Evolutionary conservation across 768 basidiomycete genomes (phyloP), one percentile per base, ranked within the genome.

Genomic region (Mycena albidolilacea): DNA sequence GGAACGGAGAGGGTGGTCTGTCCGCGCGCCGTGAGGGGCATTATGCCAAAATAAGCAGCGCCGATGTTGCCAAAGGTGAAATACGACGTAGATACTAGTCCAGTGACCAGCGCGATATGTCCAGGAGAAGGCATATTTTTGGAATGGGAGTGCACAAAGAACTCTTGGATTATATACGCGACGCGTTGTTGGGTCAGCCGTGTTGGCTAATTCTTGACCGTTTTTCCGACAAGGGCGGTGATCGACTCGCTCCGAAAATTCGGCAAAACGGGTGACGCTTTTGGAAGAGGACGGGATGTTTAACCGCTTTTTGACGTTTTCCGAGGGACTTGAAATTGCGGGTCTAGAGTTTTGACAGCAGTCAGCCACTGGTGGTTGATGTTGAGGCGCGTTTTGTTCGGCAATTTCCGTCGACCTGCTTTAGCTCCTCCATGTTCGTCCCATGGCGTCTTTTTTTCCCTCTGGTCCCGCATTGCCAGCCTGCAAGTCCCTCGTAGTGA

Each of bases 401-500:
- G 57, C 15, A 39, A 59, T 39, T 39, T 19, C 57, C 57, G 57
- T 30, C 30, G 38, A 8, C 5, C 17, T 39, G 15, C 14, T 5
- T 37, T 35, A 15, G 12, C 23, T 7, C 7, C 0, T 46, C 63
- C 63, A 64, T 64, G 63, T 52, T 30, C 7, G n/a, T 23, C 77
- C 78, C 21, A 83, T 81, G 81, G 75, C 81, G 70, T 83, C 84
- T 44, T 69, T 90, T 17, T 88, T 88, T 83, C 87, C 43, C 8
- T 79, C 84, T 60, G 83, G 83, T 3, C 87, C 88, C 19, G 58
- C 77, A 9, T 80, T 93, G n/a, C 92, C 93, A 5, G 76, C 75
- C 1, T 93, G 90, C 81, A 81, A 79, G 19, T 86, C 89, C 6
- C 79, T 95, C n/a, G 83, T 95, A 14, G 81, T 95, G 41, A 85